Evolutionary conservation across 352 stramenopile genomes (phyloP).

Genomic region (Phytopythium kandeliae): DNA sequence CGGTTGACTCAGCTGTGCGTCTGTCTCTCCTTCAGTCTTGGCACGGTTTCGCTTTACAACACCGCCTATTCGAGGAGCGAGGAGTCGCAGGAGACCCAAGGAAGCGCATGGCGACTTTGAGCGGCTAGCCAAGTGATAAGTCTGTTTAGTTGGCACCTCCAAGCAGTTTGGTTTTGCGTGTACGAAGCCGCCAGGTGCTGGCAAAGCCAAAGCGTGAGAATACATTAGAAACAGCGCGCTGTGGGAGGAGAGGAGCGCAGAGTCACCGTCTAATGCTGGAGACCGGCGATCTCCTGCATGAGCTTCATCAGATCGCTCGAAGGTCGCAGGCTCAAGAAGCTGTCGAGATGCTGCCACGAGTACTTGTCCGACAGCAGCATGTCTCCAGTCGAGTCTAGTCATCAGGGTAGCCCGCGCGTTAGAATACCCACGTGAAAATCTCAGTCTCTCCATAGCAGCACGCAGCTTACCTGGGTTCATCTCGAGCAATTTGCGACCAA

Average conservation of each 20-base stretch:
- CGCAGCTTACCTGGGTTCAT: constrained; percentile 44
- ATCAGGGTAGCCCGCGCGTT: too few species aligned
- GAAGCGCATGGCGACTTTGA: not conserved
- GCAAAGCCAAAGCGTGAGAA: constrained; percentile 1
- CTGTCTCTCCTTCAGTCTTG: not conserved
- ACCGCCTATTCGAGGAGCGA: not conserved
- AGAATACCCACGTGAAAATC: too few species aligned
- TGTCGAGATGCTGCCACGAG: constrained; percentile 80
- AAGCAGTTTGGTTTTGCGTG: not conserved
- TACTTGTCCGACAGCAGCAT: constrained; percentile 59
- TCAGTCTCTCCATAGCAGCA: not conserved
- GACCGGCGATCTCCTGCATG: constrained; percentile 59
- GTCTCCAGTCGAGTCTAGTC: constrained; percentile 26
- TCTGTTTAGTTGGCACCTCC: not conserved
- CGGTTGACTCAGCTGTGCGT: not conserved
- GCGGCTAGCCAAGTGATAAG: not conserved
- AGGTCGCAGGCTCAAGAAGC: constrained; percentile 40
- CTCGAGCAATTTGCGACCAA: constrained; percentile 47
- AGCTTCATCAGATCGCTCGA: constrained; percentile 41
- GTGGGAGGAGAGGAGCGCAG: not conserved
- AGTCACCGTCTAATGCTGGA: constrained; percentile 26
- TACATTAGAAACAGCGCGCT: constrained; percentile 9
- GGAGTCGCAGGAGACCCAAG: not conserved
- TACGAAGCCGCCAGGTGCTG: not conserved
- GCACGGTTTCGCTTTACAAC: constrained; percentile 4